A percentile compares a stretch with the other conserved stretches of the same genome.
Evolutionary conservation across 352 stramenopile species (phyloP).

Genomic region (Phytophthora boehmeriae): DNA sequence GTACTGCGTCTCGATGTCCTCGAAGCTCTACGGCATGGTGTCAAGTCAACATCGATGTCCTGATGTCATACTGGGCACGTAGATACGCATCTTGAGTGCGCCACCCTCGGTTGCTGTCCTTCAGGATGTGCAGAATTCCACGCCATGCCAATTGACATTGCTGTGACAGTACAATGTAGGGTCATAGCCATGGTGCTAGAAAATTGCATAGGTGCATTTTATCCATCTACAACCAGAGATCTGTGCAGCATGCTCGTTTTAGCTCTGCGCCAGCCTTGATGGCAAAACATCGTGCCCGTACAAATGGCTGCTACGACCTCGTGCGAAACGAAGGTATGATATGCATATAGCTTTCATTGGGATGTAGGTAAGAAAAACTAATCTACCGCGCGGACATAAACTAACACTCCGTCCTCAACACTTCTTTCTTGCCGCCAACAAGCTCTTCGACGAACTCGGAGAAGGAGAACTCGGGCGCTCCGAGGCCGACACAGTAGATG

Average conservation of each 20-base stretch:
- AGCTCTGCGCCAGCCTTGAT: no score
- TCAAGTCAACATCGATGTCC: constrained; percentile 1
- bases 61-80: neutral
- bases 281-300: no score
- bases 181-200: no score
- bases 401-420: neutral
- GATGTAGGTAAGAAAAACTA: no score
- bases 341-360: no score
- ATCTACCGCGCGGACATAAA: constrained; percentile 18
- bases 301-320: no score
- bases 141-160: neutral
- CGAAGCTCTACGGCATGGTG: neutral
- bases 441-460: constrained; percentile 86
- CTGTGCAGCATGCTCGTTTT: no score
- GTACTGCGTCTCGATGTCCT: neutral
- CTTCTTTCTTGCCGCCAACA: constrained; percentile 35
- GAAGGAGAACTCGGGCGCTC: constrained; percentile 82
- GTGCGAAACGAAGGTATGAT: no score
- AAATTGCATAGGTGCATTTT: no score
- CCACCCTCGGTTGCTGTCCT: neutral
- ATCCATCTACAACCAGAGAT: no score
- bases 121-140: neutral
- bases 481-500: constrained; percentile 77
- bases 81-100: neutral
- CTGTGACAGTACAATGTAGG: no score